A percentile compares a stretch with the other conserved stretches of the same genome.
These are phyloP conservation scores for Penicillium sp. DNA, from an alignment of 2,329 filamentous ascomycete species.

Conservation along the genomic window DNA sequence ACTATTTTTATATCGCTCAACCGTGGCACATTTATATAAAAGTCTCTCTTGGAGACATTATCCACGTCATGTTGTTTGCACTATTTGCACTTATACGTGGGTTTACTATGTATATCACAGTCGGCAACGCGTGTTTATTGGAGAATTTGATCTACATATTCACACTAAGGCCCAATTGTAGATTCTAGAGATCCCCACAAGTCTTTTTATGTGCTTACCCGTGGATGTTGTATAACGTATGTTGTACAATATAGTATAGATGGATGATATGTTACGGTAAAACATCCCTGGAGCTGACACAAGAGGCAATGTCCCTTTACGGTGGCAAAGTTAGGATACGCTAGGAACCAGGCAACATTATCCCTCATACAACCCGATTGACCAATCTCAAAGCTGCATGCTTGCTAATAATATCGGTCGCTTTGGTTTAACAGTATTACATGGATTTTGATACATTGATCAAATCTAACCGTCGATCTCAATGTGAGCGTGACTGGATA, in stretches of 20 bases:
- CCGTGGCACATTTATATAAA: background rate
- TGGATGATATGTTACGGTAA: background rate
- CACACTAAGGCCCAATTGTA: background rate
- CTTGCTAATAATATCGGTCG: background rate
- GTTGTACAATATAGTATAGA: background rate
- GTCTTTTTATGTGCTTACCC: background rate
- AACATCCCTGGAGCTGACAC: background rate
- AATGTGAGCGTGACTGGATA: background rate
- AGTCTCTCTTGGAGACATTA: background rate
- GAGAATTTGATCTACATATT: background rate
- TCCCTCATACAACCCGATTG: background rate
- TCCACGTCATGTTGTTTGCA: background rate
- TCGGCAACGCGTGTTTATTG: conserved; percentile 9
- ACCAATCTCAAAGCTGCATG: background rate
- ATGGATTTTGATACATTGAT: background rate
- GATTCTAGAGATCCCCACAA: conserved; percentile 7
- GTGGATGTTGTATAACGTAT: background rate
- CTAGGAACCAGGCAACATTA: conserved; percentile 25
- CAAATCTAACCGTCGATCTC: conserved; percentile 9
- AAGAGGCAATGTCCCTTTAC: background rate
- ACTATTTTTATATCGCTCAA: conserved; percentile 1
- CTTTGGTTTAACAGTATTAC: background rate
- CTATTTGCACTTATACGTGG: background rate
- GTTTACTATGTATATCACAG: background rate
- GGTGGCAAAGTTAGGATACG: conserved; percentile 27